A percentile compares a stretch with the other conserved stretches of the same genome.
Evolutionary conservation across 2,329 filamentous ascomycete species (phyloP).

Genomic region (Cytospora piceae): DNA sequence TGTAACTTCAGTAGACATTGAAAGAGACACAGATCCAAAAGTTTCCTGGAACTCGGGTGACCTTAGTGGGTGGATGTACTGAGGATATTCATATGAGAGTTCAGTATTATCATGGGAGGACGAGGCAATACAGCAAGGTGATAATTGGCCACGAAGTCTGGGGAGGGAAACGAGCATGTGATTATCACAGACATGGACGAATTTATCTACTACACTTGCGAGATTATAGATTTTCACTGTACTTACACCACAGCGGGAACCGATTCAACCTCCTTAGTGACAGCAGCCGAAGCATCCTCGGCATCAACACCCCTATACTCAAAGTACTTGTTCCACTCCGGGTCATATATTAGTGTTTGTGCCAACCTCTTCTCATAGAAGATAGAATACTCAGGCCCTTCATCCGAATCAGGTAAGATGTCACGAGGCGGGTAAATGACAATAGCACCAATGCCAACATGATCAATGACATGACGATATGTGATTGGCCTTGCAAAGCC

Average conservation of each 20-base stretch:
- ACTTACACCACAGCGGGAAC: not conserved
- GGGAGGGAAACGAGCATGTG: too few species aligned
- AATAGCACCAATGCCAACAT: slow-evolving; percentile 36
- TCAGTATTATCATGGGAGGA: too few species aligned
- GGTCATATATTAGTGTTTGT: slow-evolving; percentile 39
- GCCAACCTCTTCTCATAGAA: slow-evolving; percentile 42
- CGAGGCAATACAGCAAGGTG: too few species aligned
- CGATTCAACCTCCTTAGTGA: not conserved
- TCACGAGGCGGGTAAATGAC: slow-evolving; percentile 40
- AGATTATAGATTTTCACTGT: not conserved
- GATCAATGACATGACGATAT: slow-evolving; percentile 41
- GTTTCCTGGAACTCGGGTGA: too few species aligned
- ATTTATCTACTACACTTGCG: not conserved
- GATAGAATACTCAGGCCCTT: slow-evolving; percentile 43
- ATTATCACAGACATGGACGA: too few species aligned
- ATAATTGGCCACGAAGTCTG: too few species aligned
- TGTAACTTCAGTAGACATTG: too few species aligned
- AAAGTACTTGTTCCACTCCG: slow-evolving; percentile 43
- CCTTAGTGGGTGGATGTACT: too few species aligned
- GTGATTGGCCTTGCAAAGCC: slow-evolving; percentile 42
- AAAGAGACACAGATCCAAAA: too few species aligned
- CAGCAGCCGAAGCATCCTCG: slow-evolving; percentile 10
- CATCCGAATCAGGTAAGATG: slow-evolving; percentile 37
- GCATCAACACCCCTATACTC: slow-evolving; percentile 42
- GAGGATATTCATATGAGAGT: too few species aligned